A percentile compares a stretch with the other conserved stretches of the same genome.
phyloP scores from a whole-genome alignment of 176 grass and related monocot species.

The Avena insularis region DNA sequence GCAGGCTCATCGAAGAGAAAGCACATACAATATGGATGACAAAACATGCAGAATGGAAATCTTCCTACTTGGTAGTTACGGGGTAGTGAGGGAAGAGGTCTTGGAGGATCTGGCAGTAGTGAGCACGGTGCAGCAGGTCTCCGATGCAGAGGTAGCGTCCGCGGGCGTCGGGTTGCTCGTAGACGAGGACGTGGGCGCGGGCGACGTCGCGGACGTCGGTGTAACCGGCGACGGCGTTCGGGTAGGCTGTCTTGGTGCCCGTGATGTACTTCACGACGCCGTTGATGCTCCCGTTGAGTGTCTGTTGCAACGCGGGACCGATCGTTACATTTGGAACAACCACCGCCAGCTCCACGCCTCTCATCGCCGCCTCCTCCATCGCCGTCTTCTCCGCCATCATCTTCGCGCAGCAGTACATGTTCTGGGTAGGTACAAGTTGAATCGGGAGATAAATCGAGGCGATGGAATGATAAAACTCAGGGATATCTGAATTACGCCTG shows the following conservation, averaged over 20 bases:
- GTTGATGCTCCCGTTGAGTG: constrained; percentile 39
- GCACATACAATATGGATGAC: too few relatives aligned
- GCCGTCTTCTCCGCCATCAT: constrained; percentile 53
- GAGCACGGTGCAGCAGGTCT: constrained; percentile 31
- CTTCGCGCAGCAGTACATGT: constrained; percentile 55
- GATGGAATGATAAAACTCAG: too few relatives aligned
- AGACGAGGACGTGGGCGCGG: constrained; percentile 42
- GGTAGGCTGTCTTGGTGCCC: constrained; percentile 31
- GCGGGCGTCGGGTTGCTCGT: constrained; percentile 32
- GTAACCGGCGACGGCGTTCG: too few relatives aligned
- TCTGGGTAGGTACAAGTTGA: too few relatives aligned
- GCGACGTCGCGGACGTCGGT: too few relatives aligned
- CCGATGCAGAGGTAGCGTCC: constrained; percentile 58
- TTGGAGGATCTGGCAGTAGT: constrained; percentile 34
- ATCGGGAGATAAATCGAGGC: too few relatives aligned
- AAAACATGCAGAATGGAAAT: too few relatives aligned
- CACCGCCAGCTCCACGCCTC: constrained; percentile 45
- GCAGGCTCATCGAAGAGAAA: too few relatives aligned
- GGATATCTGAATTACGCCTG: constrained; percentile 14
- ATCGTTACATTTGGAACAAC: constrained; percentile 40
- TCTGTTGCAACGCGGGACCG: constrained; percentile 45
- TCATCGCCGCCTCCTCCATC: constrained; percentile 30
- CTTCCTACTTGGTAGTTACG: constrained; percentile 24
- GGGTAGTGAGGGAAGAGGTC: constrained; percentile 45
- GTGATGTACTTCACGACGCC: constrained; percentile 43